Evolutionary conservation across 768 basidiomycete genomes (phyloP), one percentile per base, ranked within the genome.

Genomic region (Rhodocollybia butyracea): DNA sequence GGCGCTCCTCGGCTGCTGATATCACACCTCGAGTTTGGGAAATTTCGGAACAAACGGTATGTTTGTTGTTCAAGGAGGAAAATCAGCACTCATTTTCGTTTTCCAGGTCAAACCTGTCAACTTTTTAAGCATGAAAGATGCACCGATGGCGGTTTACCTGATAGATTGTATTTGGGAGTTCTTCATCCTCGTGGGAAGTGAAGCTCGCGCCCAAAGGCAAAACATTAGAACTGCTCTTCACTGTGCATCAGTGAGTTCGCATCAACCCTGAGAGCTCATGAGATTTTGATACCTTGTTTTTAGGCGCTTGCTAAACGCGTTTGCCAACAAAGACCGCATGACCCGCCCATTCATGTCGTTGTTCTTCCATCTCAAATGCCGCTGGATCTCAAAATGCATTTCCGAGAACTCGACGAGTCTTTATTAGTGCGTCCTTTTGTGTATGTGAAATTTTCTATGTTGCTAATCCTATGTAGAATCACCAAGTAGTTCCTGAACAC

Each of bases 101-200:
- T n/a, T 34, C 7, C 60, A 90, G 88, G 62, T 88, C 30, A 59
- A 63, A 19, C 65, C 70, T 19, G 69, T 87, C 17, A 59, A 76
- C 26, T 76, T 70, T 21, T 69, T 86, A 26, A 71, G 70, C 13
- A 68, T 70, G 22, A 75, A 76, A 59, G 56, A 63, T 42, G 54
- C 61, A 19, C n/a, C 43, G n/a, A 29, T 11, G 11, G 24, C 19
- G 15, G 80, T 91, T 6, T 85, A 84, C 61, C 70, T 92, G 46
- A 65, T 90, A 34, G 86, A 93, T 64, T 91, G 88, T 63, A 71
- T 84, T 19, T 90, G 89, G 83, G 91, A 94, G 68, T 72, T 88
- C 42, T 93, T 89, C 61, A 79, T 93, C 17, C 55, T 93, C 27
- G 83, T 94, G 13, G 87, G 88, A 12, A 73, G 70, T 46, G 74